Percentiles rank a stretch among this genome's conserved stretches.
These are phyloP conservation scores for Acer campestre DNA, from an alignment of 345 rosid genomes.

Conservation along the genomic window DNA sequence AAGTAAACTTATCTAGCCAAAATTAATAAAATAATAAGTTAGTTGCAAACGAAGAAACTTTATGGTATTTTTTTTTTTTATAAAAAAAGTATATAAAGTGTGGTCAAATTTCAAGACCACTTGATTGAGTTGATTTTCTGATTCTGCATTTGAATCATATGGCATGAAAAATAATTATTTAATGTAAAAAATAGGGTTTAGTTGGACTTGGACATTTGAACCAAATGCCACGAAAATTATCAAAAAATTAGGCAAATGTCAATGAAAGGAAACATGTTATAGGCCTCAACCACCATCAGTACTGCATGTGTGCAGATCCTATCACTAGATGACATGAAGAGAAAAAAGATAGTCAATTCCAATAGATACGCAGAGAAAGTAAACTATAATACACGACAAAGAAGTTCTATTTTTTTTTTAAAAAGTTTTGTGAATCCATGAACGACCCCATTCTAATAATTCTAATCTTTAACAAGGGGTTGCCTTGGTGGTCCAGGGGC, in stretches of 20 bases:
- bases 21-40: background rate
- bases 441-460: too few species aligned
- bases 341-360: slow-evolving; percentile 5
- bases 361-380: background rate
- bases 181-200: background rate
- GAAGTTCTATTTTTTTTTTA: too few species aligned
- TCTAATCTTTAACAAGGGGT: too few species aligned
- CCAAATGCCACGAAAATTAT: background rate
- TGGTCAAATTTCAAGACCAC: background rate
- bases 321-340: background rate
- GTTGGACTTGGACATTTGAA: background rate
- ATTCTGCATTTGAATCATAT: background rate
- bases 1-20: too few species aligned
- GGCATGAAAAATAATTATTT: background rate
- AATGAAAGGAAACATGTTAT: background rate
- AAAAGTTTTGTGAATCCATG: too few species aligned
- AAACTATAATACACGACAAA: background rate
- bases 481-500: too few species aligned
- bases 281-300: background rate
- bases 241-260: background rate
- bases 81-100: too few species aligned
- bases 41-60: too few species aligned
- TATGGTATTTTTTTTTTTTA: too few species aligned
- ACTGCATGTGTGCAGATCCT: background rate
- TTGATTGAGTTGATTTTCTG: too few species aligned